Conservation (phyloP, 2,329 filamentous ascomycete genomes). For the Parasarocladium wereldwijsianum region DNA sequence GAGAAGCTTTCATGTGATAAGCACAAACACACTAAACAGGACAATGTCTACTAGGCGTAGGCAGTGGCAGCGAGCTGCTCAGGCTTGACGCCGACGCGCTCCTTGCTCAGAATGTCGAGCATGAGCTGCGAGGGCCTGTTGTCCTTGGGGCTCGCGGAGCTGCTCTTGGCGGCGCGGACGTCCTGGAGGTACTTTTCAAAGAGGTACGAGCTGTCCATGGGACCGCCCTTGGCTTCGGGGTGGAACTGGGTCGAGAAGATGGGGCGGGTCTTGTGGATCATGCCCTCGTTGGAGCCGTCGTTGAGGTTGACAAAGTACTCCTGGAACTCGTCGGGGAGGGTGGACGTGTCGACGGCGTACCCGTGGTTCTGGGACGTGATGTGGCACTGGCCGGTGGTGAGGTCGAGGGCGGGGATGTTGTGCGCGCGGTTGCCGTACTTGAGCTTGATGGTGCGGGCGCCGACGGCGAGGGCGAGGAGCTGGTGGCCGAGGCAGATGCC, state of each 20-base stretch:
- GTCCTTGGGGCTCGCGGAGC: constrained; percentile 65
- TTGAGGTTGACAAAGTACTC: constrained; percentile 99
- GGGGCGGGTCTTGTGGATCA: constrained; percentile 90
- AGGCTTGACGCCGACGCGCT: constrained; percentile 80
- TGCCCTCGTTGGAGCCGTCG: constrained; percentile 91
- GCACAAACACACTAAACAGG: neutral
- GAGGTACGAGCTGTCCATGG: constrained; percentile 87
- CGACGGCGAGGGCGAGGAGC: constrained; percentile 77
- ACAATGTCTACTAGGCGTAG: constrained; percentile 15
- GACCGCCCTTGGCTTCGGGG: constrained; percentile 93
- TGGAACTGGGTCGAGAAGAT: constrained; percentile 99
- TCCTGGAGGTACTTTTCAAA: constrained; percentile 94
- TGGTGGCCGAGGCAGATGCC: constrained; percentile 97
- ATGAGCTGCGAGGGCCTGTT: constrained; percentile 78
- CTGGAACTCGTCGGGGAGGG: constrained; percentile 76
- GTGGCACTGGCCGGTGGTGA: constrained; percentile 94
- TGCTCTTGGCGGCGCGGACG: constrained; percentile 78
- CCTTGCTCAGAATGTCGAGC: constrained; percentile 82
- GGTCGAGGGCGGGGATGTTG: constrained; percentile 91
- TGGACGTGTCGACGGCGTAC: constrained; percentile 80
- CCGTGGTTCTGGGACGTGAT: constrained; percentile 98
- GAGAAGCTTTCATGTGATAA: too few relatives aligned
- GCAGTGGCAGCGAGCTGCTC: constrained; percentile 35
- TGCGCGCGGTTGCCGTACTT: constrained; percentile 99
- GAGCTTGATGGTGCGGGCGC: constrained; percentile 86